Percentiles rank a stretch among this genome's conserved stretches.
These are phyloP conservation scores for Saccharum officinarum DNA, from an alignment of 176 grass and related monocot species.

Conservation along the genomic window DNA sequence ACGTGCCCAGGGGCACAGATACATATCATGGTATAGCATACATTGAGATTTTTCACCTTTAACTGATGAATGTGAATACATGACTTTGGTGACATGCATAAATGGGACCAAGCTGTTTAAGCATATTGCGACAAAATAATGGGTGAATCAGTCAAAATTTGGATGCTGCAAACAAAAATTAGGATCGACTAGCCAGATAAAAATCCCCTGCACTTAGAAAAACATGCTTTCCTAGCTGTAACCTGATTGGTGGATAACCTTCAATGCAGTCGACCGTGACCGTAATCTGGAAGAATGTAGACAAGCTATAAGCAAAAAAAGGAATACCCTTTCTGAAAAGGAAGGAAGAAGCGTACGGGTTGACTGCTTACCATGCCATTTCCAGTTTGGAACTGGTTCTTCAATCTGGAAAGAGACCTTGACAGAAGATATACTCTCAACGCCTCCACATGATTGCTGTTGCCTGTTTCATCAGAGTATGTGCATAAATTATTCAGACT, in stretches of 20 bases:
- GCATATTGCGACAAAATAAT: not conserved
- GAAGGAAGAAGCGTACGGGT: not conserved
- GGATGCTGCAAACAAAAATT: slow-evolving; percentile 13
- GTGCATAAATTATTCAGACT: slow-evolving; percentile 21
- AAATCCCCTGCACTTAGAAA: slow-evolving; percentile 78
- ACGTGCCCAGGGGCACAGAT: not conserved
- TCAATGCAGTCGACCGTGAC: slow-evolving; percentile 65
- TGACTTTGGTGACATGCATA: not conserved
- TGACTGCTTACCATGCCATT: slow-evolving; percentile 70
- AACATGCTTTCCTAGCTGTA: slow-evolving; percentile 69
- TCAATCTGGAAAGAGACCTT: slow-evolving; percentile 73
- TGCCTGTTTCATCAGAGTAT: slow-evolving; percentile 51
- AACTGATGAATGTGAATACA: slow-evolving; percentile 5
- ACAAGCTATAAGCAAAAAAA: not conserved
- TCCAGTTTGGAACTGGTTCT: slow-evolving; percentile 63
- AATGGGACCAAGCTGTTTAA: slow-evolving; percentile 4
- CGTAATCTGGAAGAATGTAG: slow-evolving; percentile 53
- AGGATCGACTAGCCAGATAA: slow-evolving; percentile 50
- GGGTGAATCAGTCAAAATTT: slow-evolving; percentile 28
- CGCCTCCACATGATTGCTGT: slow-evolving; percentile 60
- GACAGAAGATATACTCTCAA: slow-evolving; percentile 69
- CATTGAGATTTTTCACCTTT: not conserved
- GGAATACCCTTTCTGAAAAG: not conserved
- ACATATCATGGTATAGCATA: not conserved
- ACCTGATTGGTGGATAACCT: slow-evolving; percentile 52